Evolutionary conservation across 1,139 yeast species (phyloP), one percentile per base, ranked within the genome.

Genomic region (Blastobotrys malaysiensis): DNA sequence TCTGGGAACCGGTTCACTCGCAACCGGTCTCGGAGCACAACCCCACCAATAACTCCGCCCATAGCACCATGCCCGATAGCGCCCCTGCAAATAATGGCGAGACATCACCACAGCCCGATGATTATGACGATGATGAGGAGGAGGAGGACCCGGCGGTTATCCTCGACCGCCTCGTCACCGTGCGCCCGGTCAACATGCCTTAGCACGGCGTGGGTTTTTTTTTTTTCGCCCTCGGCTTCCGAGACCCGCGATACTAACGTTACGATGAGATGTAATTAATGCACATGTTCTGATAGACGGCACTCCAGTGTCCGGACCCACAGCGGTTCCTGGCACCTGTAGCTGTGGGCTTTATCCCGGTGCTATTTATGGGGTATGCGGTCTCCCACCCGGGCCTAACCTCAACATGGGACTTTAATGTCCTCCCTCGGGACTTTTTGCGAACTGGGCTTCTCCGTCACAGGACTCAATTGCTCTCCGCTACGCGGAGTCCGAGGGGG

Each of bases 1-100:
- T 88, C 16, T 89, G 97, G 96, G 50, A 45, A 2, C 56, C 56
- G 5, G 48, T 46, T n/a, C 43, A 27, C 6, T 9, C 7, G 16
- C 49, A 27, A 13, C 46, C 39, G 31, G 31, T 26, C 31, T 26
- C 31, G 31, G 31, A 43, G 22, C 46, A 26, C 26, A 49, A 43
- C 18, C 26, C 19, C 11, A 39, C 45, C 7, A 14, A 26, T 13
- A 18, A 11, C 22, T 9, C 39, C 31, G 31, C 31, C 31, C 31
- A 26, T 5, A 4, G 11, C 11, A 9, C 31, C 13, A 39, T 39
- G n/a, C 19, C 46, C 13, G 18, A n/a, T 13, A 5, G 19, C 19
- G 31, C 16, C 13, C 27, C 21, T 19, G 19, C 6, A 5, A 45
- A 5, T 9, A 18, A 43, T 9, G 51, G 43, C 9, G 45, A 43